These are phyloP conservation scores for Xylariales sp. DNA, from an alignment of 2,329 filamentous ascomycete genomes.

Conservation along the genomic window DNA sequence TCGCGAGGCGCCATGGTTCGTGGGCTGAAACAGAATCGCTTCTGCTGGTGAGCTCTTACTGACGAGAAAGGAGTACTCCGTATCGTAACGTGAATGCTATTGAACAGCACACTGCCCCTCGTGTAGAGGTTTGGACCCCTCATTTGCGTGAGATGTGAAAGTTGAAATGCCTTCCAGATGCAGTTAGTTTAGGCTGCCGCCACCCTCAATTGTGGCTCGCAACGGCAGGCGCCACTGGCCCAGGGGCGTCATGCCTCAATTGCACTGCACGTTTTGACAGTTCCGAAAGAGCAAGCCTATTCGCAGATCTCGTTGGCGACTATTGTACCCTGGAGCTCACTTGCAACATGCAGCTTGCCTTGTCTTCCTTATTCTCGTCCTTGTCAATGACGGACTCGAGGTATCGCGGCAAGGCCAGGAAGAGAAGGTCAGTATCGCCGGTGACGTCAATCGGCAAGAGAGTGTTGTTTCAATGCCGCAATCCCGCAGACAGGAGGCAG, in stretches of 20 bases:
- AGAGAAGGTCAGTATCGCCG: background rate
- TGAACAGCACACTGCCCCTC: slow-evolving; percentile 24
- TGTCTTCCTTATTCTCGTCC: no score
- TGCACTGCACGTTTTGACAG: no score
- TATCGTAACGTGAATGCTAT: slow-evolving; percentile 23
- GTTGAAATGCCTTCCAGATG: slow-evolving; percentile 1
- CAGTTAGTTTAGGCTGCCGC: background rate
- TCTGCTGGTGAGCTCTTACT: slow-evolving; percentile 12
- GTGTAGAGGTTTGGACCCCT: slow-evolving; percentile 20
- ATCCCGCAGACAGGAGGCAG: no score
- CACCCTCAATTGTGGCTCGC: no score
- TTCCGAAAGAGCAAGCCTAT: no score
- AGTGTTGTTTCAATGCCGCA: no score
- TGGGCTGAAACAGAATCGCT: slow-evolving; percentile 15
- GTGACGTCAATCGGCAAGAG: background rate
- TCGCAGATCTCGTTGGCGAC: no score
- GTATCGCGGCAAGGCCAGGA: background rate
- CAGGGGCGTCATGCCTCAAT: no score
- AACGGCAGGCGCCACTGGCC: no score
- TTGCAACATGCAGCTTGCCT: no score
- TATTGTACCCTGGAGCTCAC: no score
- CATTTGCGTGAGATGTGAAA: slow-evolving; percentile 17
- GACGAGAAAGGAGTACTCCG: slow-evolving; percentile 18
- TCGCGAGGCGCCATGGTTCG: slow-evolving; percentile 52
- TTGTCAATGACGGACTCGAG: no score